These are phyloP conservation scores for Vachellia collinsii DNA, from an alignment of 306 rosid species.

Conservation along the genomic window DNA sequence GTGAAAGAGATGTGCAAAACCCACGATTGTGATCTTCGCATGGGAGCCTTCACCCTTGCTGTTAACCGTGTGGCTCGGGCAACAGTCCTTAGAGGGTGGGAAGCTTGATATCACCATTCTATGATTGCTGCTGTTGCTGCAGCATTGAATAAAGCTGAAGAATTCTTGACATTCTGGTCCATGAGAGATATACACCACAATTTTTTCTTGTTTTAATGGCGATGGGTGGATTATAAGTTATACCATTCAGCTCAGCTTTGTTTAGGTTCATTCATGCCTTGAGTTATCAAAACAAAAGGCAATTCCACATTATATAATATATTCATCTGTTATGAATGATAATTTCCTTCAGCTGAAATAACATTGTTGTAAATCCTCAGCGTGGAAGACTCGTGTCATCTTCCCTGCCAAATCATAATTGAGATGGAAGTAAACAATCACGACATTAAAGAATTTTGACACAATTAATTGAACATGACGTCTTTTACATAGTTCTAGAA, in stretches of 20 bases:
- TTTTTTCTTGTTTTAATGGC: conserved; percentile 29
- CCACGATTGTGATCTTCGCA: conserved; percentile 71
- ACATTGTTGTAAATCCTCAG: not conserved
- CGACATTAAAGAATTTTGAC: not conserved
- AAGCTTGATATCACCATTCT: conserved; percentile 50
- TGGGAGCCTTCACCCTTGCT: conserved; percentile 85
- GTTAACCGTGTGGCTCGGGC: conserved; percentile 82
- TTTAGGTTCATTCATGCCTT: conserved; percentile 14
- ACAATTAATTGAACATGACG: not conserved
- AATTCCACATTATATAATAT: not conserved
- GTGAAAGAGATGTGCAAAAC: conserved; percentile 80
- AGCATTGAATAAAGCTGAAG: conserved; percentile 38
- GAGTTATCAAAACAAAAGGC: conserved; percentile 20
- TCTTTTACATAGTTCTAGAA: not conserved
- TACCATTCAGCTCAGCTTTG: conserved; percentile 16
- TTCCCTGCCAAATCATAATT: not conserved
- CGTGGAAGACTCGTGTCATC: not conserved
- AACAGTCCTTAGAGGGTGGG: conserved; percentile 82
- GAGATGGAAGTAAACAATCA: not conserved
- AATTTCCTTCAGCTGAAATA: not conserved
- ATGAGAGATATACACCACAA: not conserved
- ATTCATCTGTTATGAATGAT: not conserved
- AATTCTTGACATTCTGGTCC: conserved; percentile 23
- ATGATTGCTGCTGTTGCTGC: not conserved
- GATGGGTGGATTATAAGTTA: conserved; percentile 24